Conservation (phyloP, 2,329 filamentous ascomycete species). For the Taxawa tesnikishii region DNA sequence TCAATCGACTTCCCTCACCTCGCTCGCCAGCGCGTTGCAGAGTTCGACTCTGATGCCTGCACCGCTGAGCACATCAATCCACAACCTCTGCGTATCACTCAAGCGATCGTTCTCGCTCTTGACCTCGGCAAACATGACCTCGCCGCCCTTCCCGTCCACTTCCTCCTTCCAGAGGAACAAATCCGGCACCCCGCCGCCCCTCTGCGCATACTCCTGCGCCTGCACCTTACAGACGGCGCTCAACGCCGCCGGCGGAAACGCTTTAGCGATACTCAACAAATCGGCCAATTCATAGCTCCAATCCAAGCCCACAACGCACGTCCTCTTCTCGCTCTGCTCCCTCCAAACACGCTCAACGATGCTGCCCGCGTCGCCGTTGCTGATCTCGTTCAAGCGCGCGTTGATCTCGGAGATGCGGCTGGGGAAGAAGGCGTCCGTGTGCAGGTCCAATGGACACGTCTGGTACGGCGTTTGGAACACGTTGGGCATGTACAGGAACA, state of each 20-base stretch:
- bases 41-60: slow-evolving; percentile 80
- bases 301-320: slow-evolving; percentile 81
- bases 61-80: slow-evolving; percentile 85
- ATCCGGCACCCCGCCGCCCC: slow-evolving; percentile 83
- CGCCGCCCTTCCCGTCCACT: slow-evolving; percentile 10
- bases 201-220: slow-evolving; percentile 83
- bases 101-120: slow-evolving; percentile 68
- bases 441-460: slow-evolving; percentile 82
- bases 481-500: slow-evolving; percentile 89
- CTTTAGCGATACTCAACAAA: slow-evolving; percentile 62
- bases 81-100: slow-evolving; percentile 90
- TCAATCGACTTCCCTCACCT: slow-evolving; percentile 29
- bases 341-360: slow-evolving; percentile 59
- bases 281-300: slow-evolving; percentile 79
- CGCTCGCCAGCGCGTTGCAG: slow-evolving; percentile 51
- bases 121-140: slow-evolving; percentile 32
- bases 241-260: slow-evolving; percentile 70
- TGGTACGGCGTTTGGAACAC: slow-evolving; percentile 96
- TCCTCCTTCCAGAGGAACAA: slow-evolving; percentile 68
- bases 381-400: slow-evolving; percentile 70
- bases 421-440: slow-evolving; percentile 85
- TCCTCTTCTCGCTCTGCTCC: slow-evolving; percentile 55
- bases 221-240: slow-evolving; percentile 83
- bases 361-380: slow-evolving; percentile 60
- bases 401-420: slow-evolving; percentile 84